A percentile compares a stretch with the other conserved stretches of the same genome.
Conservation (phyloP, 768 basidiomycete genomes). For the Tephrocybe sp. region DNA sequence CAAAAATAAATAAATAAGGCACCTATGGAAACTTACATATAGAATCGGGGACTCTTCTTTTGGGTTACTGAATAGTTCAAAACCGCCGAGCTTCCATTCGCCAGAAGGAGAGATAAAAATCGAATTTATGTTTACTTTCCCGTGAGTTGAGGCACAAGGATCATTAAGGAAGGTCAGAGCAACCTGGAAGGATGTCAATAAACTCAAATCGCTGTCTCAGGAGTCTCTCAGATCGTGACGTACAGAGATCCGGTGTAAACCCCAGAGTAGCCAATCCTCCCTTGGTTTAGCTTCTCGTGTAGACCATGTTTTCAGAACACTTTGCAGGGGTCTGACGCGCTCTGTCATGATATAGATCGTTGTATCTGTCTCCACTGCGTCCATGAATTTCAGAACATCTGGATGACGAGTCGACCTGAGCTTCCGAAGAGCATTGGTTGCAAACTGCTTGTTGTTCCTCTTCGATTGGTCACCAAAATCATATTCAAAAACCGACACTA, state of each 20-base stretch:
- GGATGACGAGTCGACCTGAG: conserved; percentile 92
- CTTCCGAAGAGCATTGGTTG: conserved; percentile 88
- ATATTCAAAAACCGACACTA: conserved; percentile 91
- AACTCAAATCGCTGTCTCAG: not conserved
- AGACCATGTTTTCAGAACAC: conserved; percentile 61
- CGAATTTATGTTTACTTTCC: conserved; percentile 69
- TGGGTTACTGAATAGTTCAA: conserved; percentile 84
- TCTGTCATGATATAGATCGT: conserved; percentile 94
- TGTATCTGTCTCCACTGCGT: conserved; percentile 86
- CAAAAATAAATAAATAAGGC: conserved; percentile 5
- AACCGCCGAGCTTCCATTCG: conserved; percentile 96
- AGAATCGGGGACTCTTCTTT: conserved; percentile 78
- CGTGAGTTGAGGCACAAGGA: conserved; percentile 79
- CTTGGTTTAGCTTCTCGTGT: conserved; percentile 60
- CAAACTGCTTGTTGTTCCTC: conserved; percentile 68
- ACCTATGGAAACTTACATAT: conserved; percentile 78
- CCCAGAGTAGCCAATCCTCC: conserved; percentile 94
- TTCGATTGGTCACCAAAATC: conserved; percentile 65
- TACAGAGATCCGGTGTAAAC: conserved; percentile 86
- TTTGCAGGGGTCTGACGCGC: conserved; percentile 75
- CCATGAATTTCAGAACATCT: conserved; percentile 94
- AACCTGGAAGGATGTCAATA: conserved; percentile 47
- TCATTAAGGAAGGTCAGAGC: conserved; percentile 91
- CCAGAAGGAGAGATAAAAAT: conserved; percentile 92
- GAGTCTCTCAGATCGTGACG: conserved; percentile 25